Base-by-base conservation (phyloP, 352 stramenopile species). In the Halophytophthora polymorphica region DNA sequence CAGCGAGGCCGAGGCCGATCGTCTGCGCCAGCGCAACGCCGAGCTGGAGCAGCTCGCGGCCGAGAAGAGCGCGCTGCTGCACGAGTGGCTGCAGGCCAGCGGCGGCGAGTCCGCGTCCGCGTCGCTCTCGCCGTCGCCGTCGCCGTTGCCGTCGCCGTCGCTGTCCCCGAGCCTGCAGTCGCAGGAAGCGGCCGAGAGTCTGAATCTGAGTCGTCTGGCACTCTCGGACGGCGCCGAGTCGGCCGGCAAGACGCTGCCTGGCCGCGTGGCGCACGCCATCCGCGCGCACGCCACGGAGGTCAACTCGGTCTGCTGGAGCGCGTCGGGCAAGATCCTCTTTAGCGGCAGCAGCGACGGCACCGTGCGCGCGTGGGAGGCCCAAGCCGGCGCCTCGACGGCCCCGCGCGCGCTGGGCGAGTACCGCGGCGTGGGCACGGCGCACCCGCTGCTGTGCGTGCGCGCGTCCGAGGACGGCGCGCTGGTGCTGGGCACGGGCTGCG, bases 231-330 rank as follows among this genome's bases (percentile, higher is more conserved):
- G 25, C 18, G 36, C 19, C 2, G 53, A 39, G 10, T 42, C 59
- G 10, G 33, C 39, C 19, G 54, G 53, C 34, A 61, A 53, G 18
- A 57, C 65, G 8, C 45, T 85, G 6, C 53, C 86, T 21, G 68
- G 61, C 4, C 58, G 56, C 11, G 61, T 81, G 33, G 67, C 61
- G 19, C 73, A 90, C 43, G 70, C 67, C 5, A 81, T 93, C 33
- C 80, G 83, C 15, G 83, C 83, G 4, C 83, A 93, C 48, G 83
- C 83, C 12, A 93, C 80, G 1, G 83, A 93, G 51, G 83, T 89
- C 17, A 93, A 93, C 53, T 90, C 77, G 29, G 77, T 93, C 11
- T 88, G 80, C 45, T 93, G 90, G 41, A 93, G 89, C 51, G 83
- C 76, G 5, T 90, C 77, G 15, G 83, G 77, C 14, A 90, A 90